Evolutionary conservation across 2,329 filamentous ascomycete genomes (phyloP).

Genomic region (Diaporthe sp.): DNA sequence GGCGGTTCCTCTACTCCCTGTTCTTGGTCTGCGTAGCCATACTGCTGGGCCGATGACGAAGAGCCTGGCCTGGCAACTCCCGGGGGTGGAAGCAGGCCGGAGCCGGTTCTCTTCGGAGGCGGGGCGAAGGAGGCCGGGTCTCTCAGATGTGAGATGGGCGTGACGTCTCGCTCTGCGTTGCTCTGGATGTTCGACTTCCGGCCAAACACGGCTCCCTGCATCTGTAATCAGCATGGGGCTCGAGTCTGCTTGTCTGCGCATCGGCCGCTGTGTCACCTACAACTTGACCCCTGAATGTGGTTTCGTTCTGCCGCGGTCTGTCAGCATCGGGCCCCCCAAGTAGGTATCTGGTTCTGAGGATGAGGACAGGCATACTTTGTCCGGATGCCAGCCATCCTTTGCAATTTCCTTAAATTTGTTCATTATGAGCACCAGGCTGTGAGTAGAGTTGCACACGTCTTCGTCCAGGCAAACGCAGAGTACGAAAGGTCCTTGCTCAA

Average conservation of each 20-base stretch:
- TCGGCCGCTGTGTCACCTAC: slow-evolving; percentile 54
- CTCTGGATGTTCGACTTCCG: slow-evolving; percentile 27
- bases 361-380: slow-evolving; percentile 51
- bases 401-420: slow-evolving; percentile 62
- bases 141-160: slow-evolving; percentile 68
- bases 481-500: neutral
- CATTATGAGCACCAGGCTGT: slow-evolving; percentile 50
- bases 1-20: slow-evolving; percentile 53
- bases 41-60: slow-evolving; percentile 54
- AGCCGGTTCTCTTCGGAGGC: slow-evolving; percentile 75
- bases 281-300: slow-evolving; percentile 58
- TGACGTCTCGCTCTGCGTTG: slow-evolving; percentile 14
- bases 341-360: neutral
- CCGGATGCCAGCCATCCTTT: slow-evolving; percentile 68
- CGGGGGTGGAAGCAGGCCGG: slow-evolving; percentile 43
- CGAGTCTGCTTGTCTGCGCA: neutral
- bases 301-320: slow-evolving; percentile 31
- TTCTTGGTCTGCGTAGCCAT: slow-evolving; percentile 48
- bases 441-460: neutral
- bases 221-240: slow-evolving; percentile 9
- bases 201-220: slow-evolving; percentile 36
- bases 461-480: neutral
- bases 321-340: neutral
- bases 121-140: slow-evolving; percentile 86
- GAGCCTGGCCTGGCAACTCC: slow-evolving; percentile 47